Conservation (phyloP, 371 early-diverging fungal species). For the Mortierella sp. region DNA sequence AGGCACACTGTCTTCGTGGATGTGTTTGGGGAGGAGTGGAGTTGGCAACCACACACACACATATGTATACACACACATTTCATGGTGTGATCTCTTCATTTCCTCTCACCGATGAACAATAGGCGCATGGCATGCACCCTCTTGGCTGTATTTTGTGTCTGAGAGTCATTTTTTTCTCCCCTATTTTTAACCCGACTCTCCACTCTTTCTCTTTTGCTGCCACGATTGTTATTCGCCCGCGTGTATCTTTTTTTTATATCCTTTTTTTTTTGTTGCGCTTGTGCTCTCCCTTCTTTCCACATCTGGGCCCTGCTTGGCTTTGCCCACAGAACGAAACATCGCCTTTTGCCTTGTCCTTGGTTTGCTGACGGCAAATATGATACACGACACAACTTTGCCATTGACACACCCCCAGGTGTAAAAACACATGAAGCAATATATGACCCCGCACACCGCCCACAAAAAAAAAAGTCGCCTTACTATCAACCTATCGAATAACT, state of each 20-base stretch:
- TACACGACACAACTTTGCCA: slow-evolving; percentile 6
- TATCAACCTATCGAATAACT: neutral
- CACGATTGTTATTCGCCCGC: slow-evolving; percentile 10
- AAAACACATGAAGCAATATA: neutral
- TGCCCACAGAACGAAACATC: neutral
- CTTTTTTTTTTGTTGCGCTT: neutral
- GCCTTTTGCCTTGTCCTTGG: slow-evolving; percentile 1
- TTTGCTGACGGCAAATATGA: neutral
- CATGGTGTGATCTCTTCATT: no score
- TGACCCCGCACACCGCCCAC: neutral
- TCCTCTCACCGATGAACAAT: neutral
- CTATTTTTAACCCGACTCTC: slow-evolving; percentile 4
- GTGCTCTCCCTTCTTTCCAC: neutral
- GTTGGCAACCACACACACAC: neutral
- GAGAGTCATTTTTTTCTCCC: slow-evolving; percentile 8
- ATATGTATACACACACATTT: neutral
- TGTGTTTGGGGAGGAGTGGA: neutral
- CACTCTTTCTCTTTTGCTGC: neutral
- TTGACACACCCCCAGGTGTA: neutral
- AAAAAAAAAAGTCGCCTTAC: neutral
- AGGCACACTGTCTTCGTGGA: no score
- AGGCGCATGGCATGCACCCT: slow-evolving; percentile 5
- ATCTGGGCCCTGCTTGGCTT: neutral
- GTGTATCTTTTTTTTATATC: slow-evolving; percentile 7
- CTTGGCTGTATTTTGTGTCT: neutral